These are phyloP conservation scores for Trichoderma virens DNA, from an alignment of 495 filamentous ascomycete species.

Conservation along the genomic window DNA sequence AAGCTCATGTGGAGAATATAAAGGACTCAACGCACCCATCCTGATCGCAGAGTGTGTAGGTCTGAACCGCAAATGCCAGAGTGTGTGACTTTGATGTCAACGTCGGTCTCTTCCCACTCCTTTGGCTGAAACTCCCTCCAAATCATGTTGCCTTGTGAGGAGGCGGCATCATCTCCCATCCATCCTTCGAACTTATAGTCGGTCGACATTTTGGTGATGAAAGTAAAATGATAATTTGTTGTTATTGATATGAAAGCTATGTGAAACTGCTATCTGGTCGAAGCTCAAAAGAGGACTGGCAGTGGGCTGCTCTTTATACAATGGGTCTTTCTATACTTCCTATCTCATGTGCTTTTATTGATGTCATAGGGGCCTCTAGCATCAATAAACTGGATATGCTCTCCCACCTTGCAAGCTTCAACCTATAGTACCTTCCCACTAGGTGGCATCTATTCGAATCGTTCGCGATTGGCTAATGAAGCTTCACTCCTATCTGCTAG, in stretches of 20 bases:
- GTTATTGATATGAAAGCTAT: background rate
- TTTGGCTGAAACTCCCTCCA: constrained; percentile 72
- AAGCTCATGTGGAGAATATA: background rate
- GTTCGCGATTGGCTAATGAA: too few relatives aligned
- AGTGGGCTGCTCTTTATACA: too few relatives aligned
- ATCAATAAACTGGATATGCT: too few relatives aligned
- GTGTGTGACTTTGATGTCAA: constrained; percentile 72
- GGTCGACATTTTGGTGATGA: constrained; percentile 11
- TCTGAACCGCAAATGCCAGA: constrained; percentile 82
- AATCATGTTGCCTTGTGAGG: constrained; percentile 59
- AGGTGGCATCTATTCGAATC: too few relatives aligned
- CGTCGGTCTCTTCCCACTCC: constrained; percentile 66
- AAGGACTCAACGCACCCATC: constrained; percentile 46
- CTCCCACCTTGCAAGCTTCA: too few relatives aligned
- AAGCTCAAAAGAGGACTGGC: too few relatives aligned
- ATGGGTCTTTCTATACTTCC: too few relatives aligned
- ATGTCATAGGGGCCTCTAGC: too few relatives aligned
- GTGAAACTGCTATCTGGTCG: background rate
- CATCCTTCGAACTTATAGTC: constrained; percentile 66
- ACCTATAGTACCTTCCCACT: too few relatives aligned
- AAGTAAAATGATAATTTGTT: background rate
- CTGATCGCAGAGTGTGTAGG: constrained; percentile 65
- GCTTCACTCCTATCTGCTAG: too few relatives aligned
- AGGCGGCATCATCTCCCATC: constrained; percentile 56
- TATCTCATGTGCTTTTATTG: too few relatives aligned